Conservation (phyloP, 106 monocot species). For the Alisma plantagoaquatica region DNA sequence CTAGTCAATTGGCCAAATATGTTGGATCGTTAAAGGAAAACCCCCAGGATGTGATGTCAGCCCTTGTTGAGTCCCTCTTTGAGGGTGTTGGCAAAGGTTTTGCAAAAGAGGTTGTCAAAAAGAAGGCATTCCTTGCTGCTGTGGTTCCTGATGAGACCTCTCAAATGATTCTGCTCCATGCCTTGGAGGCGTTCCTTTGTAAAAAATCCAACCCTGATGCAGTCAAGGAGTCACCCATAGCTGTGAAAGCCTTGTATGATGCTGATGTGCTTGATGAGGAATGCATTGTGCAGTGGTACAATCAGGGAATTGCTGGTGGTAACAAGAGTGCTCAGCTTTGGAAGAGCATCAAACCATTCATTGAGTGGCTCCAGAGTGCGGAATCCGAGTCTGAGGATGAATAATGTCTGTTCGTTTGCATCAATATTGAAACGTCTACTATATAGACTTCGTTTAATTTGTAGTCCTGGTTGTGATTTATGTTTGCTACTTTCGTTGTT, state of each 20-base stretch:
- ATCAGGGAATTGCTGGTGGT: slow-evolving; percentile 22
- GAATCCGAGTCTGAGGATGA: slow-evolving; percentile 27
- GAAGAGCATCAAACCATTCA: slow-evolving; percentile 68
- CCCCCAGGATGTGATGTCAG: slow-evolving; percentile 36
- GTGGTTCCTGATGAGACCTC: slow-evolving; percentile 34
- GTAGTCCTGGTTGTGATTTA: too few species aligned
- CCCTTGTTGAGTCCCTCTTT: too few species aligned
- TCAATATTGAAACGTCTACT: too few species aligned
- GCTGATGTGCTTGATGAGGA: too few species aligned
- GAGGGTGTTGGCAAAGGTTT: too few species aligned
- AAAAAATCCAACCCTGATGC: slow-evolving; percentile 35
- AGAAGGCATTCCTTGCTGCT: slow-evolving; percentile 29
- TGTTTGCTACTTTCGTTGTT: too few species aligned
- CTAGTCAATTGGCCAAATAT: slow-evolving; percentile 24
- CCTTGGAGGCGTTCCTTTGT: slow-evolving; percentile 44
- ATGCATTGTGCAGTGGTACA: slow-evolving; percentile 44
- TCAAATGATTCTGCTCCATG: slow-evolving; percentile 45
- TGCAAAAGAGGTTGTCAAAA: too few species aligned
- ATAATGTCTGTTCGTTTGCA: too few species aligned
- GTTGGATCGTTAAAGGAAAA: slow-evolving; percentile 28
- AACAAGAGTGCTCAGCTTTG: slow-evolving; percentile 20
- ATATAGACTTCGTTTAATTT: too few species aligned
- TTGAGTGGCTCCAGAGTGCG: slow-evolving; percentile 75
- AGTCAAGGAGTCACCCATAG: slow-evolving; percentile 57
- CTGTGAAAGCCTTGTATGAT: slow-evolving; percentile 53